A percentile compares a stretch with the other conserved stretches of the same genome.
Conservation (phyloP, 441 rosid genomes). For the Pelargonium fulgidum region DNA sequence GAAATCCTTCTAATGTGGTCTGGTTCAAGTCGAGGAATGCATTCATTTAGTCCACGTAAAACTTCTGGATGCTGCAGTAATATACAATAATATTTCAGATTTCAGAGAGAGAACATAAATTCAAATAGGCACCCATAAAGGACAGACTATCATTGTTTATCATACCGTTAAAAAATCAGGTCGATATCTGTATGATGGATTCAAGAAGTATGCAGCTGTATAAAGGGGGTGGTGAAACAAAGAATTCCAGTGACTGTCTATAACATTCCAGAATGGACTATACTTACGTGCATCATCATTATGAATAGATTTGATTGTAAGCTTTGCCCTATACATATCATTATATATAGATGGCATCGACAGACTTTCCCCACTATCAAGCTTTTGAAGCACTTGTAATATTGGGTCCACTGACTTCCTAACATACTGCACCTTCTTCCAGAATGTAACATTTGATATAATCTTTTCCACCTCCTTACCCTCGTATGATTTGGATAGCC, state of each 20-base stretch:
- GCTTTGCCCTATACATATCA: constrained; percentile 61
- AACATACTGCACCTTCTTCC: constrained; percentile 77
- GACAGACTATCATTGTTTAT: constrained; percentile 11
- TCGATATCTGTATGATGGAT: constrained; percentile 70
- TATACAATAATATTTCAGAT: constrained; percentile 6
- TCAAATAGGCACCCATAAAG: constrained; percentile 11
- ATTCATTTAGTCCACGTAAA: constrained; percentile 77
- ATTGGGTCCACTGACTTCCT: constrained; percentile 71
- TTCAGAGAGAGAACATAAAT: neutral
- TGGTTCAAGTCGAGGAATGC: constrained; percentile 72
- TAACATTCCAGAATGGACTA: constrained; percentile 72
- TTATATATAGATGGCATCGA: constrained; percentile 62
- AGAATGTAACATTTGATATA: constrained; percentile 56
- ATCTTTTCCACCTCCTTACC: constrained; percentile 77
- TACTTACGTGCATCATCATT: constrained; percentile 64
- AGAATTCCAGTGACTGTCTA: constrained; percentile 66
- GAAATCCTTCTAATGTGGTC: constrained; percentile 60
- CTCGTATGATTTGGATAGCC: constrained; percentile 47
- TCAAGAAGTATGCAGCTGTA: constrained; percentile 86
- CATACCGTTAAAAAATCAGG: constrained; percentile 69
- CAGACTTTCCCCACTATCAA: constrained; percentile 41
- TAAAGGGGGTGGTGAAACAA: constrained; percentile 79
- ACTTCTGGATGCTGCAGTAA: constrained; percentile 62
- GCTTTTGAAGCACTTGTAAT: constrained; percentile 59
- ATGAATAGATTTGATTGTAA: constrained; percentile 58